phyloP scores from a whole-genome alignment of 257 asterid genomes.

The Ballota nigra region DNA sequence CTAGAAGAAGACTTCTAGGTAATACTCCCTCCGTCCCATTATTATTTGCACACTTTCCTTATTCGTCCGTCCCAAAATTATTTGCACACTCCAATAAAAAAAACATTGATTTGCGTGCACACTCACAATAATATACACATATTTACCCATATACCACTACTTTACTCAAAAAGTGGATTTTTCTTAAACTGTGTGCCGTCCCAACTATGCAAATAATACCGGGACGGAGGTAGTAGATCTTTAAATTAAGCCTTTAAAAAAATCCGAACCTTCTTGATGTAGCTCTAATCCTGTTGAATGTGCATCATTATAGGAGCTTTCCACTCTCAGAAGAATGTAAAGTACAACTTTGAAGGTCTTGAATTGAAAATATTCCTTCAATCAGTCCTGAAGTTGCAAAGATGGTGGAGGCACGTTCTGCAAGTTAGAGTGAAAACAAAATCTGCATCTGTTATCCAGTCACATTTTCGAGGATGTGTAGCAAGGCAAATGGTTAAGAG shows the following conservation, averaged over 20 bases:
- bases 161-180: too few species aligned
- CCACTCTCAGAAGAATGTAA: constrained; percentile 29
- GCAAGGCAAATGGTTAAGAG: constrained; percentile 45
- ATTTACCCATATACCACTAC: too few species aligned
- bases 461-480: constrained; percentile 64
- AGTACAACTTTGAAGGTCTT: constrained; percentile 28
- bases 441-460: constrained; percentile 64
- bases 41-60: too few species aligned
- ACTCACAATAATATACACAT: too few species aligned
- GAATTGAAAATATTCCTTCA: constrained; percentile 45
- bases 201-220: too few species aligned
- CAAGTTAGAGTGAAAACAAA: constrained; percentile 34
- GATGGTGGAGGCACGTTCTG: constrained; percentile 72
- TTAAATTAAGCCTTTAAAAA: background rate
- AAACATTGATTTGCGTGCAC: too few species aligned
- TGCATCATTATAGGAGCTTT: constrained; percentile 50
- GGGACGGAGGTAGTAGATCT: too few species aligned
- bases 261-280: constrained; percentile 6
- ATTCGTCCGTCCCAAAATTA: too few species aligned
- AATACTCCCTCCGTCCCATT: too few species aligned
- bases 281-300: background rate
- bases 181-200: too few species aligned
- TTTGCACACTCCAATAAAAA: too few species aligned
- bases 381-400: constrained; percentile 71
- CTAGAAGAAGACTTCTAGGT: constrained; percentile 75